Percentiles rank a stretch among this genome's conserved stretches.
Conservation (phyloP, 2,329 filamentous ascomycete species). For the Aphanoascus verrucosus region DNA sequence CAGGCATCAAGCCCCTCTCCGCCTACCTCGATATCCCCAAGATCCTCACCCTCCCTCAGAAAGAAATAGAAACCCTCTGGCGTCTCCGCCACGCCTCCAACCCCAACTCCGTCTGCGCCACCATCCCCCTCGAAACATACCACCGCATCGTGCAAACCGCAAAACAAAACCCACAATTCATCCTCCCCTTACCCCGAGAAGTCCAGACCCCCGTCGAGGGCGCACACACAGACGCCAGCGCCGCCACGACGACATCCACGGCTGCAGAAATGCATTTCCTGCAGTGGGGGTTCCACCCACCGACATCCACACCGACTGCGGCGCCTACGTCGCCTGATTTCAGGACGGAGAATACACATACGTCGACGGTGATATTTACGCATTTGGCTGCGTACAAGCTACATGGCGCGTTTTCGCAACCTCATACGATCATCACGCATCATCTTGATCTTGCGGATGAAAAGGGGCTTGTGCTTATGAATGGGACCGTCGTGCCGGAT, state of each 20-base stretch:
- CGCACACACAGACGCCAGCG: slow-evolving; percentile 17
- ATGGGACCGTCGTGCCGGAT: slow-evolving; percentile 66
- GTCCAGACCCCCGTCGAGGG: slow-evolving; percentile 24
- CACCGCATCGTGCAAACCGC: slow-evolving; percentile 59
- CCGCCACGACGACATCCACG: slow-evolving; percentile 44
- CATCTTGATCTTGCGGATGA: slow-evolving; percentile 66
- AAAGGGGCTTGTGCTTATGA: slow-evolving; percentile 74
- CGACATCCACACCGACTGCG: slow-evolving; percentile 31
- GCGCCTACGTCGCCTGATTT: slow-evolving; percentile 18
- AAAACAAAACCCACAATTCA: slow-evolving; percentile 70
- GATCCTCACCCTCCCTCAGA: slow-evolving; percentile 56
- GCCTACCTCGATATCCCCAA: slow-evolving; percentile 73
- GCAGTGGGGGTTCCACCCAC: slow-evolving; percentile 84
- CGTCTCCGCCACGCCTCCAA: slow-evolving; percentile 70
- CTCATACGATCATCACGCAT: slow-evolving; percentile 89
- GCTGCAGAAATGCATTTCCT: slow-evolving; percentile 85
- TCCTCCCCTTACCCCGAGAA: slow-evolving; percentile 62
- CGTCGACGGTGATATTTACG: slow-evolving; percentile 78
- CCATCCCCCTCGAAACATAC: slow-evolving; percentile 66
- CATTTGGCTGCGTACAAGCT: slow-evolving; percentile 88
- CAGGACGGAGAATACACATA: slow-evolving; percentile 42
- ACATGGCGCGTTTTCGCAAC: slow-evolving; percentile 76
- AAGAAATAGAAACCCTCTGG: slow-evolving; percentile 84
- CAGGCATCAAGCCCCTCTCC: slow-evolving; percentile 52
- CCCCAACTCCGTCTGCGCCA: slow-evolving; percentile 68